Base-by-base conservation (phyloP, 305 asterid species). In the Rubia tinctorum region DNA sequence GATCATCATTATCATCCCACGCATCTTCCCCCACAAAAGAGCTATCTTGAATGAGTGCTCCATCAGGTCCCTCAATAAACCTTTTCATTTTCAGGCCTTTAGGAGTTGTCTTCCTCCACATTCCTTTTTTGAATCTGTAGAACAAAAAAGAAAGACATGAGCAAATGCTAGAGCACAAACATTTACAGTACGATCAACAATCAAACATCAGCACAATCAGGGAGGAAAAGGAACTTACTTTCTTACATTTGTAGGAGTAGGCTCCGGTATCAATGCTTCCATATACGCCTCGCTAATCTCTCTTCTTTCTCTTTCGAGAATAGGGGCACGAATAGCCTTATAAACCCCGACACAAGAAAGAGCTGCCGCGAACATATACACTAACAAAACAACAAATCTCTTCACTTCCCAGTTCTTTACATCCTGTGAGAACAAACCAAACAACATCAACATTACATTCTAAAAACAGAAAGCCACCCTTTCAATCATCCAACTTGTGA, bases 211-310 rank as follows among this genome's bases (percentile, higher is more conserved):
- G 18, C 20, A 27, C 39, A 12, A 15, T 22, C 20, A 22, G 8
- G 8, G 6, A 20, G 69, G 67, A 55, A 77, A 71, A 79, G 80
- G 68, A 43, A 73, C 89, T 84, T 78, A 92, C 99, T 80, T 91
- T 76, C 83, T 90, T 72, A 95, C 82, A 80, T 95, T 95, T 59
- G 86, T 80, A 13, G 98, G 90, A 73, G 96, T 88, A 34, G 99
- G 99, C 83, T 89, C 99, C 63, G 99, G 99, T 79, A 92, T 87
- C 73, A 95, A 81, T 25, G 97, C 96, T 62, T 95, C 99, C 99
- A 95, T 95, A 78, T 87, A 95, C 18, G 96, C 96, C 87, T 95
- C 98, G 7, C 95, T 76, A 82, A 92, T 70, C 69, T 95, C 91
- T 75, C 77, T 88, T 74, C 82, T 86, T 74, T 95, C 93, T 71